Base-by-base conservation (phyloP, 2,329 filamentous ascomycete species). In the Monosporascus ibericus region DNA sequence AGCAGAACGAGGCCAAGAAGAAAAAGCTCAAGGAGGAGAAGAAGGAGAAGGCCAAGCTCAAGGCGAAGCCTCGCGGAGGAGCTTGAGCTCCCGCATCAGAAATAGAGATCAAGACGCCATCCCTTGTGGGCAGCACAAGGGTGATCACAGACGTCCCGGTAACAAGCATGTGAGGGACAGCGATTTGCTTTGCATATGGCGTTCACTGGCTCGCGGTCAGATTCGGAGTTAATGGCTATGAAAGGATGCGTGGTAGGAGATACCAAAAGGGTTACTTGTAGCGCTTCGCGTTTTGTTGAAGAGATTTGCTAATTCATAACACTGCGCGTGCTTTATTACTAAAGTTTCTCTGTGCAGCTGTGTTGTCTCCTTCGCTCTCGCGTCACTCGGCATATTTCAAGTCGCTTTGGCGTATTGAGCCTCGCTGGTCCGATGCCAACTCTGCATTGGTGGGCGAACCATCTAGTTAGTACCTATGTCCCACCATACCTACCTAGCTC, bases 11-110 rank as follows among this genome's bases (percentile, higher is more conserved):
- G 63, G 88, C 91, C 62, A 91, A 90, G 72, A 96, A 92, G 77
- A 97, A 97, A 81, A 95, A 92, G 75, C 79, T 87, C 61, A 99
- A 96, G 80, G 84, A 89, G 57, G 90, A 95, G 53, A 92, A 92
- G 65, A 96, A 96, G 77, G 90, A 92, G 59, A 99, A 97, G 81
- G 92, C 92, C 60, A 89, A 89, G 58, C 82, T 84, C 22, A 99
- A 96, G 75, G 79, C 87, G 6, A 96, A 92, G 75, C 92, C 92
- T 15, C 84, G 89, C 57, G 87, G 84, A 48, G 56, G 58, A 14
- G 63, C 55, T 34, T 34, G 30, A 34, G 30, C 30, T 14, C 5
- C 4, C 30, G 30, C 30, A 2, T 34, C 30, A 34, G 30, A 34
- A 30, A 34, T 34, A 4, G 4, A 34, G 30, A 14, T 2, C 11